Conservation (phyloP, 2,329 filamentous ascomycete genomes). For the Pseudogymnoascus sp. region DNA sequence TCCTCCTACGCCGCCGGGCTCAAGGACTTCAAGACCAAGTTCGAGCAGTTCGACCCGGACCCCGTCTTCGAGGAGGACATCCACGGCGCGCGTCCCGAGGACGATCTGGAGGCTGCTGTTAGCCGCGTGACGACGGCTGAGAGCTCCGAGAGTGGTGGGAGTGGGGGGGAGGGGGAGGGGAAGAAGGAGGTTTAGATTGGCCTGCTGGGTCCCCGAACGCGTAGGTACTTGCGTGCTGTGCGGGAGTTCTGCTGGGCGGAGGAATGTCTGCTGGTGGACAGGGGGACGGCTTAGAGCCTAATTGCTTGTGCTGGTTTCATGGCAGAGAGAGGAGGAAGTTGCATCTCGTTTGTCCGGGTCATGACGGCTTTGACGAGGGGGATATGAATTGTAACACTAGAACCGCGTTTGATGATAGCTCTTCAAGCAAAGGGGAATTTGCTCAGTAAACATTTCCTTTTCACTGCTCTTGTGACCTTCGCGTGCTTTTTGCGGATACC, state of each 20-base stretch:
- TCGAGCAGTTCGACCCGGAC: slow-evolving; percentile 81
- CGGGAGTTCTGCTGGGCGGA: slow-evolving; percentile 7
- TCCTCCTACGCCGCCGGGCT: slow-evolving; percentile 63
- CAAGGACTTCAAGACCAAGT: slow-evolving; percentile 89
- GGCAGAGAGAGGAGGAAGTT: not conserved
- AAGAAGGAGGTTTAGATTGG: slow-evolving; percentile 35
- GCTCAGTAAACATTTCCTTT: not conserved
- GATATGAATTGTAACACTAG: not conserved
- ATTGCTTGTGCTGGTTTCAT: not conserved
- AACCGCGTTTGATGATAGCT: not conserved
- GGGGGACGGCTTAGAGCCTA: not conserved
- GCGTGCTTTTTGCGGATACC: not conserved
- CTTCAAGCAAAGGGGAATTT: not conserved
- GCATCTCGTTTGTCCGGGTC: not conserved
- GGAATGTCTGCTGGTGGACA: not conserved
- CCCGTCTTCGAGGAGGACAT: slow-evolving; percentile 85
- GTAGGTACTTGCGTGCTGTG: too few species aligned
- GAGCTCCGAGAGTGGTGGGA: slow-evolving; percentile 20
- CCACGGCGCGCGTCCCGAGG: slow-evolving; percentile 51
- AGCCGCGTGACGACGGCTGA: slow-evolving; percentile 25
- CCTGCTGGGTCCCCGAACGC: not conserved
- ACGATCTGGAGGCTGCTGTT: slow-evolving; percentile 20
- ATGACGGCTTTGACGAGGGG: not conserved
- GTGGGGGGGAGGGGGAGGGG: slow-evolving; percentile 30
- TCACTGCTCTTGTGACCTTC: too few species aligned